Evolutionary conservation across 495 filamentous ascomycete genomes (phyloP), one percentile per base, ranked within the genome.

Genomic region (Annulohypoxylon nitens): DNA sequence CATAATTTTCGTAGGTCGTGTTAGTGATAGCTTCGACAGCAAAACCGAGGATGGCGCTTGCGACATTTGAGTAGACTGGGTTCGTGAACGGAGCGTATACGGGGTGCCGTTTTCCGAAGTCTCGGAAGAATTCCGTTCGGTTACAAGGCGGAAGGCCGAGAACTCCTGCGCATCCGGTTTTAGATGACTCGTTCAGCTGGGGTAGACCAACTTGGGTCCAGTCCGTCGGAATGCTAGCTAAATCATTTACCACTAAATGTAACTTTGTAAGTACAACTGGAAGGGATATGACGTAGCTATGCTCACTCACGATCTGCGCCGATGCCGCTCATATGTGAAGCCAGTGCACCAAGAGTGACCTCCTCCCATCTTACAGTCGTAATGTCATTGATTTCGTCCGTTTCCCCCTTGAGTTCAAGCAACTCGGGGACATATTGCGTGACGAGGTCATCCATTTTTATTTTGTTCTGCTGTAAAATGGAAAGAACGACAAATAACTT

Each of bases 401-500:
- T 75, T 47, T 82, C 73, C 1, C 59, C 57, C 20, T 66, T 77
- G 5, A 80, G 63, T 45, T 75, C 64, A 8, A 71, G 68, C 9
- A 88, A 67, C 37, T 81, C 76, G 0, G 85, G 84, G 34, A 85
- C 77, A 45, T 83, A 82, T 16, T 87, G 76, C 2, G 82, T 83
- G 43, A 88, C 73, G 0, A 82, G 78, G 34, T 83, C 82, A 8
- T 88, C 82, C 73, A 83, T 75, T 25, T 82, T 81, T 3, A 82
- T 75, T 0, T 71, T 65, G 5, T 71, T 70, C 36, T 82, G 73
- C 11, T 85, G 63, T 41, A 88, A 72, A 0, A 83, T 64, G 0
- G 81, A 80, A 18, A 85, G 80, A 0, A 82, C 81, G 0, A 86
- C 82, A 57, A 87, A 81, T 18, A 88, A 76, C 64, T 89, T 89